A percentile compares a stretch with the other conserved stretches of the same genome.
phyloP scores from a whole-genome alignment of 2,329 filamentous ascomycete genomes.

The Fusarium nodosum region DNA sequence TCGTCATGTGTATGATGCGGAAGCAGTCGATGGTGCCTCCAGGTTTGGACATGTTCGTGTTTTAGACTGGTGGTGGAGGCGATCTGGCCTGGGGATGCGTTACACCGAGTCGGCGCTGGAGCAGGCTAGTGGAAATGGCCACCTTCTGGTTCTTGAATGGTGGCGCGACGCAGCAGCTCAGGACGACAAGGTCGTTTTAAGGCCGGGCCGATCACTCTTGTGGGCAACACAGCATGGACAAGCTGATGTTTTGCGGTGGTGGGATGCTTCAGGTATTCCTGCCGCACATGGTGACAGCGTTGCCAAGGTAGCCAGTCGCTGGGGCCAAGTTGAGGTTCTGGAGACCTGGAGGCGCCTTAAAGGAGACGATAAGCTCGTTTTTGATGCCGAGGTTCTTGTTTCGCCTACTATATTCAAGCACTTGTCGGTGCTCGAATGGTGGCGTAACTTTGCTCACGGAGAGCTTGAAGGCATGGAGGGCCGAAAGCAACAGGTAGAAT shows the following conservation, averaged over 20 bases:
- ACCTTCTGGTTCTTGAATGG: constrained; percentile 91
- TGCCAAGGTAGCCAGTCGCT: constrained; percentile 84
- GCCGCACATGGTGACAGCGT: constrained; percentile 85
- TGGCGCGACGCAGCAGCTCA: constrained; percentile 81
- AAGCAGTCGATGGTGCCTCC: constrained; percentile 89
- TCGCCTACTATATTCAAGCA: constrained; percentile 90
- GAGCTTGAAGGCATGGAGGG: constrained; percentile 68
- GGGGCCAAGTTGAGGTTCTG: constrained; percentile 86
- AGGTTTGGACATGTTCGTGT: constrained; percentile 87
- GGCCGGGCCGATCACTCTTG: constrained; percentile 86
- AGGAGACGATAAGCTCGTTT: constrained; percentile 75
- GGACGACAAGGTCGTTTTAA: constrained; percentile 72
- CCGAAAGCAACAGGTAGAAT: constrained; percentile 79
- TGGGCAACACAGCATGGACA: constrained; percentile 87
- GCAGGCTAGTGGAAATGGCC: constrained; percentile 85
- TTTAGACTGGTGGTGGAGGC: constrained; percentile 92
- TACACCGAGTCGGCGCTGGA: constrained; percentile 92
- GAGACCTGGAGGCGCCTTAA: constrained; percentile 83
- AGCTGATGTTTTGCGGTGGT: constrained; percentile 84
- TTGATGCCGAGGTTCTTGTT: constrained; percentile 85
- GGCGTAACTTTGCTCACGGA: constrained; percentile 77
- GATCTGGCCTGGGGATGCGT: constrained; percentile 79
- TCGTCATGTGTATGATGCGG: constrained; percentile 82
- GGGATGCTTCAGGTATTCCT: constrained; percentile 84
- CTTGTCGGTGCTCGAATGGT: constrained; percentile 90